Evolutionary conservation across 176 grass and related monocot genomes (phyloP).

Genomic region (Puccinellia tenuiflora): DNA sequence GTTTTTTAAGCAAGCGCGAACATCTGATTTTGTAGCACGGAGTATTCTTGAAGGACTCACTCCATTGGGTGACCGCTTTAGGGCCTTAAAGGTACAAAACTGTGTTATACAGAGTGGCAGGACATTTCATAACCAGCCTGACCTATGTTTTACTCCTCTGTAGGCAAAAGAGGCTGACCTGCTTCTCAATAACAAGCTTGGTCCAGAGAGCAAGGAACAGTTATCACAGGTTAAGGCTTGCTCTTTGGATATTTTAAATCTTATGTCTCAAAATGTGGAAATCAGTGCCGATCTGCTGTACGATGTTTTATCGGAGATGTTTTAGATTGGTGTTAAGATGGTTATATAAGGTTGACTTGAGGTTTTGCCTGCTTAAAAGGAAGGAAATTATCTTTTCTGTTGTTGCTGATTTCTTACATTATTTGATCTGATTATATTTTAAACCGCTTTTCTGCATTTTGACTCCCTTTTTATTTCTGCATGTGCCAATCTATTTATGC

Average conservation of each 20-base stretch:
- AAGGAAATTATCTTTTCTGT: neutral
- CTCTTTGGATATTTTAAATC: constrained; percentile 28
- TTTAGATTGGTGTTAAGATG: constrained; percentile 17
- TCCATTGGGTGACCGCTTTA: constrained; percentile 88
- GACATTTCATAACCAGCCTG: constrained; percentile 6
- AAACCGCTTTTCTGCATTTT: constrained; percentile 5
- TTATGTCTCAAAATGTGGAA: neutral
- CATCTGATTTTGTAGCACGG: constrained; percentile 57
- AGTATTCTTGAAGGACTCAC: constrained; percentile 69
- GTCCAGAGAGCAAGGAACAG: constrained; percentile 66
- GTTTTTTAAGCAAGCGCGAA: constrained; percentile 86
- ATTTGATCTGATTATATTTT: constrained; percentile 9
- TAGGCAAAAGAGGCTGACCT: constrained; percentile 86
- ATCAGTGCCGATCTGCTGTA: neutral
- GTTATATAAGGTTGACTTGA: neutral
- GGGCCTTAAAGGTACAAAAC: constrained; percentile 62
- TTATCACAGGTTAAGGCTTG: constrained; percentile 77
- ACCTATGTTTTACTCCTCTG: constrained; percentile 33
- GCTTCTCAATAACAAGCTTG: constrained; percentile 62
- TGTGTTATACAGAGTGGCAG: constrained; percentile 7
- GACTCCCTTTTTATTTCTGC: neutral
- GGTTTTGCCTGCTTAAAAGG: neutral
- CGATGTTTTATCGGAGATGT: neutral
- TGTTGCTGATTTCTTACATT: neutral
- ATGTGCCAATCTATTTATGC: constrained; percentile 7